Evolutionary conservation across 192 early-diverging fungal genomes (phyloP).

Genomic region (Coemansia sp.): DNA sequence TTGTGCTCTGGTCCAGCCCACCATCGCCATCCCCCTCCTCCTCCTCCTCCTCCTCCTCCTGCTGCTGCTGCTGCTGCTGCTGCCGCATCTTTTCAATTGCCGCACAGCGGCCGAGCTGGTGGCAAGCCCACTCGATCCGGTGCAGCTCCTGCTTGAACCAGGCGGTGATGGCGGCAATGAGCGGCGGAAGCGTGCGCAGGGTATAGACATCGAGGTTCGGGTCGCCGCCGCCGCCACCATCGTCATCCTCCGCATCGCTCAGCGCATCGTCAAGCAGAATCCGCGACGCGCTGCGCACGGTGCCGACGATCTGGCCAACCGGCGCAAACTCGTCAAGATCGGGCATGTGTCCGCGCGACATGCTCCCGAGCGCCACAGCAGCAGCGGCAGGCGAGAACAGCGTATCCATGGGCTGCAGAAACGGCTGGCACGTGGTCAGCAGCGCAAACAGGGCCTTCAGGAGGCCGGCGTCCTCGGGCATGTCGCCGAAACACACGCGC

Average conservation of each 20-base stretch:
- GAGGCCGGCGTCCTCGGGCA: constrained; percentile 22
- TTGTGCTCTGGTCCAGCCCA: constrained; percentile 15
- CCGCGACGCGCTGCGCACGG: constrained; percentile 20
- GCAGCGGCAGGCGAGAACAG: background rate
- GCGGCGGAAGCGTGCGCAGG: constrained; percentile 23
- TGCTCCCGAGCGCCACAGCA: background rate
- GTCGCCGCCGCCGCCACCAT: constrained; percentile 15
- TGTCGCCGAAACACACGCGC: constrained; percentile 11
- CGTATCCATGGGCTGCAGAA: constrained; percentile 6
- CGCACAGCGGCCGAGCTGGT: constrained; percentile 26
- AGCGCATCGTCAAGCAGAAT: constrained; percentile 5
- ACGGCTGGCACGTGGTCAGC: constrained; percentile 24
- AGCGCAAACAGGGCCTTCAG: constrained; percentile 15
- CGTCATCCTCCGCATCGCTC: background rate
- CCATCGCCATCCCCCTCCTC: no score
- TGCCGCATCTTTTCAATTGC: constrained; percentile 10
- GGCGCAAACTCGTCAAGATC: constrained; percentile 31
- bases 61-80: background rate
- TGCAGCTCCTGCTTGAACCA: constrained; percentile 42
- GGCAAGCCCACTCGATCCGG: constrained; percentile 26
- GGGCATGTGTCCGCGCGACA: background rate
- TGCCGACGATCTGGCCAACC: constrained; percentile 14
- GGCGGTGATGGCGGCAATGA: constrained; percentile 8
- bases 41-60: no score
- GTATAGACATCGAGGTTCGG: constrained; percentile 23